phyloP scores from a whole-genome alignment of 2,329 filamentous ascomycete species.

The Ilyonectria mors-panacis region DNA sequence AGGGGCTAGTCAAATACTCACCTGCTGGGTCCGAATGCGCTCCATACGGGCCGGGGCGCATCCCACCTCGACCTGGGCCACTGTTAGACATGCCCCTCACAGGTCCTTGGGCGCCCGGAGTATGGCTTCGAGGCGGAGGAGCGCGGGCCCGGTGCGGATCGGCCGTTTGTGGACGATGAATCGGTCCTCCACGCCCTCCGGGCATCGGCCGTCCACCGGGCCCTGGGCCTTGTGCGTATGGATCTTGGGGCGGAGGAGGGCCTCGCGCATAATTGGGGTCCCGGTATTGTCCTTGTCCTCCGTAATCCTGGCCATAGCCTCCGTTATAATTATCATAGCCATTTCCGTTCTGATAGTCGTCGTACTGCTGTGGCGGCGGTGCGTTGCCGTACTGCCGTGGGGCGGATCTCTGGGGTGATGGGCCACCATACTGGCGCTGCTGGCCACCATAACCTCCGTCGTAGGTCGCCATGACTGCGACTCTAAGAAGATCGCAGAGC shows the following conservation, averaged over 20 bases:
- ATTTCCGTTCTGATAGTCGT: slow-evolving; percentile 63
- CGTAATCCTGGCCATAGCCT: slow-evolving; percentile 57
- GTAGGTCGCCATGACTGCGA: slow-evolving; percentile 62
- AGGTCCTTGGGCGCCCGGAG: slow-evolving; percentile 46
- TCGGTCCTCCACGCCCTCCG: slow-evolving; percentile 61
- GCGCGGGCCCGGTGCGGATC: slow-evolving; percentile 55
- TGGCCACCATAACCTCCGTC: slow-evolving; percentile 61
- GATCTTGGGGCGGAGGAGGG: slow-evolving; percentile 60
- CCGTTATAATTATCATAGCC: slow-evolving; percentile 62
- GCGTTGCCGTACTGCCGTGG: slow-evolving; percentile 55
- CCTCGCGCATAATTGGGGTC: slow-evolving; percentile 63
- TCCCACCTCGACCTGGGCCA: slow-evolving; percentile 55
- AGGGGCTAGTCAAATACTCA: slow-evolving; percentile 47
- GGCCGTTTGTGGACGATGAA: slow-evolving; percentile 58
- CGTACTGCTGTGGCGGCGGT: slow-evolving; percentile 56
- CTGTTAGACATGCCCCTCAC: slow-evolving; percentile 46
- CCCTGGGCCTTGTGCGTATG: slow-evolving; percentile 59
- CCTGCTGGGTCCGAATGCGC: slow-evolving; percentile 60
- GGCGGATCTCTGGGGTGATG: slow-evolving; percentile 58
- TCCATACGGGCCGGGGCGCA: slow-evolving; percentile 58
- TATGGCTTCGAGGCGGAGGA: slow-evolving; percentile 57
- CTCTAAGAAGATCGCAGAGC: slow-evolving; percentile 16
- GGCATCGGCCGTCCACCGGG: slow-evolving; percentile 60
- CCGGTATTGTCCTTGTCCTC: slow-evolving; percentile 58
- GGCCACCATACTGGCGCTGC: slow-evolving; percentile 65